phyloP scores from a whole-genome alignment of 73 alveolate genomes.

The Tetrahymena thermophila region DNA sequence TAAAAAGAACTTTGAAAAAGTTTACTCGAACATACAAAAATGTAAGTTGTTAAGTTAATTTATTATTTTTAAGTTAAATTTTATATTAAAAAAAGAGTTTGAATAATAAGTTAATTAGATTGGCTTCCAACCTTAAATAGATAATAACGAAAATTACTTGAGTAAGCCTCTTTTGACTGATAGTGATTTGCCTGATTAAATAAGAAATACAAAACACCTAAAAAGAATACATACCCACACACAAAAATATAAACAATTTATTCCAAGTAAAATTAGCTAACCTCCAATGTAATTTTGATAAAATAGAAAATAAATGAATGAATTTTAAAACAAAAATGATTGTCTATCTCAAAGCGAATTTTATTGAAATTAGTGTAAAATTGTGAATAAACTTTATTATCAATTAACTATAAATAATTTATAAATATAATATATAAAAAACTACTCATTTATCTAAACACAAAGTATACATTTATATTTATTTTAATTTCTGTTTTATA shows the following conservation, averaged over 20 bases:
- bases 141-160: neutral
- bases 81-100: neutral
- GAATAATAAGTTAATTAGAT: neutral
- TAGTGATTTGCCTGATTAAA: neutral
- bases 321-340: too few relatives aligned
- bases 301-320: too few relatives aligned
- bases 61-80: neutral
- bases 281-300: neutral
- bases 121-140: neutral
- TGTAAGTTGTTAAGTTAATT: neutral
- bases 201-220: neutral
- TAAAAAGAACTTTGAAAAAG: neutral
- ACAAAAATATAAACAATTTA: neutral
- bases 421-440: too few relatives aligned
- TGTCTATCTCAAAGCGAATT: too few relatives aligned
- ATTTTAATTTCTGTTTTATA: too few relatives aligned
- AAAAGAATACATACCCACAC: neutral
- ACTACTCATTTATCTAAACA: too few relatives aligned
- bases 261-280: neutral
- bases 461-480: too few relatives aligned
- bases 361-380: too few relatives aligned
- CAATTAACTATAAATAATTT: too few relatives aligned
- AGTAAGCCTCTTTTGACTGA: neutral
- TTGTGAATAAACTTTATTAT: too few relatives aligned
- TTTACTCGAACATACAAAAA: neutral